Percentiles rank a stretch among this genome's conserved stretches.
Conservation (phyloP, 495 filamentous ascomycete genomes). For the Tuber microsphaerosporum region DNA sequence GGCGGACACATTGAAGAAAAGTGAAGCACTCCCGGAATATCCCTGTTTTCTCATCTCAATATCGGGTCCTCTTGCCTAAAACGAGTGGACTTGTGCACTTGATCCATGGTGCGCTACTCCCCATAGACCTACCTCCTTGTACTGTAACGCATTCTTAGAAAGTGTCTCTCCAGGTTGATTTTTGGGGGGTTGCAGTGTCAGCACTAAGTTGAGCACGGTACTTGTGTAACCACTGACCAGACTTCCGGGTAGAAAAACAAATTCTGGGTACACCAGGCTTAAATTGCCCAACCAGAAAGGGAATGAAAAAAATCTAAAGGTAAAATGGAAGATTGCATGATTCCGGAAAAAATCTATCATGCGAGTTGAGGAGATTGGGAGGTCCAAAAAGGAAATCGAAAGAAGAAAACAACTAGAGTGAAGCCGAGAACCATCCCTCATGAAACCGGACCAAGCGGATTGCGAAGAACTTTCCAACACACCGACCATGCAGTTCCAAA, state of each 20-base stretch:
- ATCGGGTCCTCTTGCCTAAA: too few relatives aligned
- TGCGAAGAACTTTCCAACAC: conserved; percentile 7
- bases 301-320: conserved; percentile 14
- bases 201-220: too few relatives aligned
- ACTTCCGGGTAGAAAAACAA: conserved; percentile 31
- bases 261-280: conserved; percentile 16
- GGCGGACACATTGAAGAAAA: too few relatives aligned
- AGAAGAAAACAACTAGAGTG: not conserved
- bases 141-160: too few relatives aligned
- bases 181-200: too few relatives aligned
- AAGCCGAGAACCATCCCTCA: conserved; percentile 12
- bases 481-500: conserved; percentile 33
- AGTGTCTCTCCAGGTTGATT: too few relatives aligned
- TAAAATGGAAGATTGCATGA: not conserved
- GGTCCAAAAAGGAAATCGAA: conserved; percentile 1
- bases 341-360: not conserved
- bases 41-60: too few relatives aligned
- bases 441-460: conserved; percentile 25
- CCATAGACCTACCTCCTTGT: too few relatives aligned
- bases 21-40: too few relatives aligned
- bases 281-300: conserved; percentile 22
- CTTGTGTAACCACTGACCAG: conserved; percentile 31
- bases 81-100: too few relatives aligned
- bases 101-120: too few relatives aligned
- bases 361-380: not conserved